Evolutionary conservation across 148 eudicot species (phyloP).

Genomic region (Heliosperma pusillum): DNA sequence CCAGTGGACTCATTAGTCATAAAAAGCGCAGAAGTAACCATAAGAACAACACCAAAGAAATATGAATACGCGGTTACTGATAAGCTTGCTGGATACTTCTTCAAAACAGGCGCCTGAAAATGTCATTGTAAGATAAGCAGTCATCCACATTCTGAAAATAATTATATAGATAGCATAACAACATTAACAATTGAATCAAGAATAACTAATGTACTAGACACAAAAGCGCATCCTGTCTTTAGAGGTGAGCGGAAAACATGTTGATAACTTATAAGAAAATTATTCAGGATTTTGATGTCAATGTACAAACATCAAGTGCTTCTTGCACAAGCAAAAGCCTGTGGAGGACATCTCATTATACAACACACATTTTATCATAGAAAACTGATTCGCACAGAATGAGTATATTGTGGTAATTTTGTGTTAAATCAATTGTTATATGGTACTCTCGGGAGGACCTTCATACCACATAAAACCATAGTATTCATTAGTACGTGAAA

Average conservation of each 20-base stretch:
- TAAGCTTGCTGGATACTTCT: slow-evolving; percentile 87
- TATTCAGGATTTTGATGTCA: background rate
- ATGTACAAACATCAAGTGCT: background rate
- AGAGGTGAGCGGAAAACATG: too few relatives aligned
- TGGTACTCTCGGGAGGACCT: too few relatives aligned
- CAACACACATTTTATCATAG: background rate
- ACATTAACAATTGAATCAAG: background rate
- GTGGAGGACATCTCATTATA: too few relatives aligned
- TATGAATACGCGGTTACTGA: slow-evolving; percentile 95
- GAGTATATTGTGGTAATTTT: background rate
- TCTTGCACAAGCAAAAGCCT: background rate
- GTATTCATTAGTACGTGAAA: background rate
- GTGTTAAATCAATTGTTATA: background rate
- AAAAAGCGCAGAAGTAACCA: slow-evolving; percentile 56
- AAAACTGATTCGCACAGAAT: background rate
- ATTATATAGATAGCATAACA: background rate
- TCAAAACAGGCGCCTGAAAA: slow-evolving; percentile 80
- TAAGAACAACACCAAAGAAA: slow-evolving; percentile 65
- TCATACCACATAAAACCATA: background rate
- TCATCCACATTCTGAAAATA: background rate
- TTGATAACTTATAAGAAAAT: background rate
- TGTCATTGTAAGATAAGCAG: slow-evolving; percentile 17
- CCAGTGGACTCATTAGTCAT: slow-evolving; percentile 51
- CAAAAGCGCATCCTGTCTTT: background rate
- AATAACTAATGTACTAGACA: background rate